Conservation (phyloP, 495 filamentous ascomycete genomes). For the Gamarada debralockiae region DNA sequence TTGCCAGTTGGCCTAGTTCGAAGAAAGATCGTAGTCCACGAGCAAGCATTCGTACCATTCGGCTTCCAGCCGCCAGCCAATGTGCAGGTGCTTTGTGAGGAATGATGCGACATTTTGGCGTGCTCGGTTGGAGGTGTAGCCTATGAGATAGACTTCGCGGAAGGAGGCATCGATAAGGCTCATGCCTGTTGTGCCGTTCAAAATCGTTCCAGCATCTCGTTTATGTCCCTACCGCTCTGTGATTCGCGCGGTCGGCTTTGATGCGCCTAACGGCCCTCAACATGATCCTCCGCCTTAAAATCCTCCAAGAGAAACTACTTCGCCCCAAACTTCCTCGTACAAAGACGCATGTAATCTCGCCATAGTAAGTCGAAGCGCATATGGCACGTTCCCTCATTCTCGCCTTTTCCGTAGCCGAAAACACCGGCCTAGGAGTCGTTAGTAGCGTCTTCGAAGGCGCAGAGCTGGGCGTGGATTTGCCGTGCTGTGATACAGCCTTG, state of each 20-base stretch:
- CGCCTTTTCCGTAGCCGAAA: slow-evolving; percentile 51
- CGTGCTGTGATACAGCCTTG: slow-evolving; percentile 65
- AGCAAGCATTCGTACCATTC: slow-evolving; percentile 74
- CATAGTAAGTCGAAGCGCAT: slow-evolving; percentile 70
- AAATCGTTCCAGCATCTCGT: slow-evolving; percentile 42
- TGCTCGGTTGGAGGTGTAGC: slow-evolving; percentile 67
- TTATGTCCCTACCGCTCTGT: slow-evolving; percentile 19
- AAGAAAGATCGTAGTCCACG: slow-evolving; percentile 66
- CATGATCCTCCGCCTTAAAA: slow-evolving; percentile 41
- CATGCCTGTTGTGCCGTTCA: slow-evolving; percentile 60
- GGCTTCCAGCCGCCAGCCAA: slow-evolving; percentile 73
- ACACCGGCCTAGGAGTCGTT: slow-evolving; percentile 12
- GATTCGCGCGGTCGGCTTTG: slow-evolving; percentile 16
- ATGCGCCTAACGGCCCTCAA: slow-evolving; percentile 33
- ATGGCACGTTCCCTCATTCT: slow-evolving; percentile 62
- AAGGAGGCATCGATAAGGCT: slow-evolving; percentile 68
- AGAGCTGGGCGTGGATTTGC: slow-evolving; percentile 57
- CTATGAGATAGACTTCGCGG: slow-evolving; percentile 64
- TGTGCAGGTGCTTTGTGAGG: slow-evolving; percentile 63
- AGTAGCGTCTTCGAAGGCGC: slow-evolving; percentile 55
- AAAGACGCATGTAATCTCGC: slow-evolving; percentile 74
- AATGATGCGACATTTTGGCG: slow-evolving; percentile 70
- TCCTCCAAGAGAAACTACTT: slow-evolving; percentile 58
- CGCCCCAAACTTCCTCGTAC: slow-evolving; percentile 57
- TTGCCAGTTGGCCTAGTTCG: slow-evolving; percentile 78